phyloP scores from a whole-genome alignment of 2,329 filamentous ascomycete genomes.

The Gnomoniopsis sp. region DNA sequence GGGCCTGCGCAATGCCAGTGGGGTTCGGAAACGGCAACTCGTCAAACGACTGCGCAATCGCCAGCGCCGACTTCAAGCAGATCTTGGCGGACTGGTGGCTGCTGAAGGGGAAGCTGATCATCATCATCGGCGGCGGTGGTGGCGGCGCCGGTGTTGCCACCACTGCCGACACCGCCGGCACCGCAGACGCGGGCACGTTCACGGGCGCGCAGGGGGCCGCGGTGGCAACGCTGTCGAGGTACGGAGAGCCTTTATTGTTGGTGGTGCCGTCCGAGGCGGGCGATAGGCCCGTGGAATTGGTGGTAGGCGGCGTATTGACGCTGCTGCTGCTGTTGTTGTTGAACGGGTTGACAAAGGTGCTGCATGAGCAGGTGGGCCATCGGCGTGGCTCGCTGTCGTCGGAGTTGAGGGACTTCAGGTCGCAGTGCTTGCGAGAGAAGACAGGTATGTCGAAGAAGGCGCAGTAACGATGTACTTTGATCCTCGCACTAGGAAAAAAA shows the following conservation, averaged over 20 bases:
- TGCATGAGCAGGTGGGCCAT: constrained; percentile 34
- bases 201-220: too few relatives aligned
- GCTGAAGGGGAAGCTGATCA: constrained; percentile 37
- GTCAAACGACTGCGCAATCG: constrained; percentile 43
- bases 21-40: constrained; percentile 43
- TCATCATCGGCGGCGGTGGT: not conserved
- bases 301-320: constrained; percentile 1
- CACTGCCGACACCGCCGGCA: not conserved
- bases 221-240: not conserved
- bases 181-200: not conserved
- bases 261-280: constrained; percentile 9
- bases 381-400: constrained; percentile 28
- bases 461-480: constrained; percentile 49
- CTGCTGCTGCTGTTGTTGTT: constrained; percentile 21
- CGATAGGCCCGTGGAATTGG: not conserved
- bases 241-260: not conserved
- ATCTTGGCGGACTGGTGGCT: constrained; percentile 45
- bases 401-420: constrained; percentile 33
- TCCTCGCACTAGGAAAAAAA: constrained; percentile 41
- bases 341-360: constrained; percentile 26
- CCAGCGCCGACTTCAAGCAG: constrained; percentile 45
- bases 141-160: not conserved
- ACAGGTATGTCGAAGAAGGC: constrained; percentile 49
- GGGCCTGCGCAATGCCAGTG: constrained; percentile 26
- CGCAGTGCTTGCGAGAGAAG: constrained; percentile 47